Base-by-base conservation (phyloP, 208 protist species). In the Crithidia sp. region DNA sequence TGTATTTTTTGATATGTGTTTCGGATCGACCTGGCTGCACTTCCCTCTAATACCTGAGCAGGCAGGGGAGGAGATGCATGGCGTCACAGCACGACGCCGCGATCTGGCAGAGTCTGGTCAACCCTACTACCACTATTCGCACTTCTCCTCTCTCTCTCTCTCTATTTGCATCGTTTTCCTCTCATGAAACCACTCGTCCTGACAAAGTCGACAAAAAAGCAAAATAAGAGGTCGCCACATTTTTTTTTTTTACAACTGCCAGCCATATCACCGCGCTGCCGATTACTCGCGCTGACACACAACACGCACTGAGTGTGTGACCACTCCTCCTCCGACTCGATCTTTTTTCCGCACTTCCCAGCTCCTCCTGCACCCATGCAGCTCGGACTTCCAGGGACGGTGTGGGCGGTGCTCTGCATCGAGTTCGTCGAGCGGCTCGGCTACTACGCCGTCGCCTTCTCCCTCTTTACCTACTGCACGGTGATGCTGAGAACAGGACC, bases 361-460 rank as follows among this genome's bases (percentile, higher is more conserved):
- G 28, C 28, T 45, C 4, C 39, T 63, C 4, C 19, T 50, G 53
- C 39, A 14, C 19, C 19, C 14, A 68, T 79, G 57, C 71, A 79
- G 47, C 70, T 90, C 2, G 74, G 76, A 5, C 76, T 93, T 37
- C 78, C 84, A 3, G 17, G 36, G 12, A 41, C 72, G 6, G 81
- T 79, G 28, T 90, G 83, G 81, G 72, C 81, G 19, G 69, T 90
- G 41, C 73, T 90, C 19, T 71, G 75, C 13, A 74, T 93, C 9
- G 88, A 93, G 79, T 89, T 88, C 53, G 78, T 79, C 2, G 85
- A 93, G 75, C 85, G 88, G 5, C 53, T 88, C 16, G 88, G 73
- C 28, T 90, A 89, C 74, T 93, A 93, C 70, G 83, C 83, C 4
- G 83, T 85, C 12, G 76, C 79, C 49, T 90, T 90, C 50, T 88